These are phyloP conservation scores for Puccinia horiana DNA, from an alignment of 1,284 basidiomycete genomes.

Conservation along the genomic window DNA sequence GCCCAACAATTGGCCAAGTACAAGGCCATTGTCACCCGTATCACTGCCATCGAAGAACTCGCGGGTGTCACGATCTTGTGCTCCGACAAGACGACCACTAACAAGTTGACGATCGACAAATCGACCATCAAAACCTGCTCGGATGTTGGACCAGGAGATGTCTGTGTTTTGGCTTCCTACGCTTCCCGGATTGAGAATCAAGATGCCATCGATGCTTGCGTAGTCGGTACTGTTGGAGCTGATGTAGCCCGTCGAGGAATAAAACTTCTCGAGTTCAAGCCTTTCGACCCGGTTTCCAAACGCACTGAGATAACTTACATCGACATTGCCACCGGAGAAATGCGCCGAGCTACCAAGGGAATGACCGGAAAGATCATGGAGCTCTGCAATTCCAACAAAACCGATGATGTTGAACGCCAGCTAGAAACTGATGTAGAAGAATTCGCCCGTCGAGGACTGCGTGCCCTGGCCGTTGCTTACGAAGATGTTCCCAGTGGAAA, in stretches of 20 bases:
- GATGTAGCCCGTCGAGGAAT: conserved; percentile 81
- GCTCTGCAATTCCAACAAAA: conserved; percentile 95
- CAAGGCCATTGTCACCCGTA: conserved; percentile 97
- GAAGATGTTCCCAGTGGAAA: conserved; percentile 70
- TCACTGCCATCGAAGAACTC: conserved; percentile 95
- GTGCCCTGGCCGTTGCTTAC: conserved; percentile 92
- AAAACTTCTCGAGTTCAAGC: conserved; percentile 96
- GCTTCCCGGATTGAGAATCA: conserved; percentile 97
- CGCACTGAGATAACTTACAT: conserved; percentile 97
- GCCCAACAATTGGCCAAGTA: conserved; percentile 97
- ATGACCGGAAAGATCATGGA: conserved; percentile 76
- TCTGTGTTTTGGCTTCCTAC: conserved; percentile 89
- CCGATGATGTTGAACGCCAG: conserved; percentile 80
- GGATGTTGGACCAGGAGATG: conserved; percentile 82
- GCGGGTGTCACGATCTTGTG: conserved; percentile 95
- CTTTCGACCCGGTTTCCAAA: conserved; percentile 99
- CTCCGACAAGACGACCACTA: conserved; percentile 98
- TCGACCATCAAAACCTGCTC: conserved; percentile 89
- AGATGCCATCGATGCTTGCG: conserved; percentile 90
- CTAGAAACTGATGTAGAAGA: conserved; percentile 94
- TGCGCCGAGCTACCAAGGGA: conserved; percentile 98
- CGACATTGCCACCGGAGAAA: conserved; percentile 85
- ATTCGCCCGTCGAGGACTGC: conserved; percentile 91
- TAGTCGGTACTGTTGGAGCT: conserved; percentile 71
- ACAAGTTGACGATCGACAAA: conserved; percentile 97